Percentiles rank a stretch among this genome's conserved stretches.
Conservation (phyloP, 2,329 filamentous ascomycete species). For the Colletotrichum sp. region DNA sequence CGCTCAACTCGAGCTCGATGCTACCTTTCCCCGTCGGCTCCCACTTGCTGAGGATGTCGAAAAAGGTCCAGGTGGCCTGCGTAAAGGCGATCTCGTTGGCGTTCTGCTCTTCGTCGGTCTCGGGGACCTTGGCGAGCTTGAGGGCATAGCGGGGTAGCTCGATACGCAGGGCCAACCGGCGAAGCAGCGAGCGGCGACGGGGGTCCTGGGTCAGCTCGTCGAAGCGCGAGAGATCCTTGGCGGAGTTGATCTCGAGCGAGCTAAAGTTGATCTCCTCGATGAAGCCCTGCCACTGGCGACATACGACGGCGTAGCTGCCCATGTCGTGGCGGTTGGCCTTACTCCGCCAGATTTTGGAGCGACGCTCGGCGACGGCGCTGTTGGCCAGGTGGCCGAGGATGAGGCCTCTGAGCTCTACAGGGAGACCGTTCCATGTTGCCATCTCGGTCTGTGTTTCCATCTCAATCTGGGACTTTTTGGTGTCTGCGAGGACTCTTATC, state of each 20-base stretch:
- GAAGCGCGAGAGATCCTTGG: conserved; percentile 24
- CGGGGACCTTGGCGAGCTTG: conserved; percentile 21
- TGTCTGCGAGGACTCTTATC: background rate
- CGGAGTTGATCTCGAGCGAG: conserved; percentile 22
- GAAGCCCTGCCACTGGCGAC: conserved; percentile 28
- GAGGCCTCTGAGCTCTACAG: conserved; percentile 19
- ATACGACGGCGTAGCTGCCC: conserved; percentile 29
- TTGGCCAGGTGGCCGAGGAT: conserved; percentile 11
- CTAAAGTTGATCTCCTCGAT: conserved; percentile 29
- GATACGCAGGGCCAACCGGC: conserved; percentile 24
- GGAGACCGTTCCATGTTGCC: conserved; percentile 22
- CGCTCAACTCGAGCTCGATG: conserved; percentile 28
- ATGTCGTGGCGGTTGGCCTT: conserved; percentile 15
- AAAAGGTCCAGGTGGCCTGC: conserved; percentile 26
- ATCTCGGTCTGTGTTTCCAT: conserved; percentile 16
- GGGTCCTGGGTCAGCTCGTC: conserved; percentile 24
- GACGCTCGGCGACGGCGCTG: background rate
- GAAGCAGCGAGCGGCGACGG: conserved; percentile 24
- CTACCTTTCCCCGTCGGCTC: conserved; percentile 3
- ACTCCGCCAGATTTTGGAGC: background rate
- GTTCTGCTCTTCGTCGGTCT: conserved; percentile 28
- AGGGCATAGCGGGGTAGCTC: conserved; percentile 26
- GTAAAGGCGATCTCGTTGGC: conserved; percentile 30
- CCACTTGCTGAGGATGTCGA: conserved; percentile 28
- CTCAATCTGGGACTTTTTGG: background rate